Base-by-base conservation (phyloP, 2,329 filamentous ascomycete genomes). In the Pseudocercospora crystallina region DNA sequence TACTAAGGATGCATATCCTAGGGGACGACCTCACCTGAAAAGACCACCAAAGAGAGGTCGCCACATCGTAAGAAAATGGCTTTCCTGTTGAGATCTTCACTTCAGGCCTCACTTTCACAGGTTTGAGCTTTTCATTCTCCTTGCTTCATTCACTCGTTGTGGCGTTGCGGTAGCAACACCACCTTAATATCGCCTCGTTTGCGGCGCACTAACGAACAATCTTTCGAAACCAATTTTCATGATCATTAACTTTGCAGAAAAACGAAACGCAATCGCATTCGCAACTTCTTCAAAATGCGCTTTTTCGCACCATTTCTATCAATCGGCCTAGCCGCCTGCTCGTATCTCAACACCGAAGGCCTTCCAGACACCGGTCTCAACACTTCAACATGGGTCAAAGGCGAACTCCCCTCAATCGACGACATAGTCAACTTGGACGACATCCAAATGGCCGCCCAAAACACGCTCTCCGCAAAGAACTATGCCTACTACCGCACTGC, bases 391-490 rank as follows among this genome's bases (percentile, higher is more conserved):
- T 65, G 62, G 62, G 57, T 54, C 1, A 56, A 51, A 29, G 61
- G 62, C 29, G 49, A 50, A 14, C 49, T 54, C 2, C 62, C 62
- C n/a, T 56, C 61, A 9, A 59, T 65, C 14, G 53, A 51, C 29
- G 57, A 61, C 33, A 49, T 63, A 8, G 58, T 61, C 17, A 58
- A 63, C 38, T 49, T 59, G 17, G 56, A 65, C 40, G 62, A 65
- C 49, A 56, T 65, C 10, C 61, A 65, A 26, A 57, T 64, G 4
- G 75, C 73, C 8, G 76, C 77, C 20, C 69, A 70, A 5, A 78
- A 65, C 47, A 59, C 56, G n/a, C 57, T 66, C 20, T 82, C 17
- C 72, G 79, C 47, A 71, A 75, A 66, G 77, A 71, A 53, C 33
- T 65, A 65, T 43, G 61, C 63, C 2, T 65, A 64, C 43, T 65